A percentile compares a stretch with the other conserved stretches of the same genome.
These are phyloP conservation scores for Quercus agrifolia DNA, from an alignment of 306 rosid species.

Conservation along the genomic window DNA sequence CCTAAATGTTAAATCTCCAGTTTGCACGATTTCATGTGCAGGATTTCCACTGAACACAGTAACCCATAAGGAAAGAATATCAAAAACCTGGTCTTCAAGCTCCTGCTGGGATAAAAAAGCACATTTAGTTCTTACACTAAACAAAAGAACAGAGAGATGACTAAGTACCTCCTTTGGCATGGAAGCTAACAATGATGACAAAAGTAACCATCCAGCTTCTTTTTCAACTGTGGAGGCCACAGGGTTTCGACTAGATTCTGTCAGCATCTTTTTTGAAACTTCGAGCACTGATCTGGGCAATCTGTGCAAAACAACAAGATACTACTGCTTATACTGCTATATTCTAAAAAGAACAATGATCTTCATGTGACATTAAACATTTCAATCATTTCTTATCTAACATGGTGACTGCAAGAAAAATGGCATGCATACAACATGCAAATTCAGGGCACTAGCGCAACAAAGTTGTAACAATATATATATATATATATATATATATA, in stretches of 20 bases:
- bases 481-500: no score
- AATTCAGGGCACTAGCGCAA: neutral
- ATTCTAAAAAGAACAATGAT: constrained; percentile 15
- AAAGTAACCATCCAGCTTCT: constrained; percentile 97
- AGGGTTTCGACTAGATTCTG: constrained; percentile 70
- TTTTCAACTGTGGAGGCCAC: constrained; percentile 70
- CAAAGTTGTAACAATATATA: neutral
- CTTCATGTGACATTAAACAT: constrained; percentile 2
- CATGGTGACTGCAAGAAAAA: constrained; percentile 12
- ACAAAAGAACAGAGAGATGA: constrained; percentile 6
- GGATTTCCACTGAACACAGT: constrained; percentile 65
- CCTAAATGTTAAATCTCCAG: constrained; percentile 64
- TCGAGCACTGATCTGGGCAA: constrained; percentile 81
- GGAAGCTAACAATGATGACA: constrained; percentile 84
- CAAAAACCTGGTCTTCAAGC: constrained; percentile 88
- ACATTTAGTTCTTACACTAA: constrained; percentile 5
- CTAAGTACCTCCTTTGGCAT: constrained; percentile 78
- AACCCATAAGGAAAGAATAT: constrained; percentile 93
- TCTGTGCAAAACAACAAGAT: constrained; percentile 36
- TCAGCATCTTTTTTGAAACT: constrained; percentile 84
- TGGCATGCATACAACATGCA: neutral
- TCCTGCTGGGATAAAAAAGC: constrained; percentile 55
- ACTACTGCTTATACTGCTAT: neutral
- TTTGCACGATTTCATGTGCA: constrained; percentile 50
- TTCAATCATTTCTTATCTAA: neutral